These are phyloP conservation scores for Aureobasidium lini DNA, from an alignment of 2,329 filamentous ascomycete species.

Conservation along the genomic window DNA sequence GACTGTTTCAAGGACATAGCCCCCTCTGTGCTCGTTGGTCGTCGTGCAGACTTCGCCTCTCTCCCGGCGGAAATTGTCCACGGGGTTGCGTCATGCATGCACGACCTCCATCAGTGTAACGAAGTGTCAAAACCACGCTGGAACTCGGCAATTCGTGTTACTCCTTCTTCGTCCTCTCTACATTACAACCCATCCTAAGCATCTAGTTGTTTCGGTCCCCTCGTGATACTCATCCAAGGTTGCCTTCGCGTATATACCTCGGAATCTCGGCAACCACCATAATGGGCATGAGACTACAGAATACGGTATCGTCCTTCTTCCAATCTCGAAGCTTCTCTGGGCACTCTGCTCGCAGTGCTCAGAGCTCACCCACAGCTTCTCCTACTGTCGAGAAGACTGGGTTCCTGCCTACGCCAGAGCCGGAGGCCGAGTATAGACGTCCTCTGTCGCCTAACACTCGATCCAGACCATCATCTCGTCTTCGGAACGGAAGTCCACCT, in stretches of 20 bases:
- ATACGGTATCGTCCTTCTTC: not conserved
- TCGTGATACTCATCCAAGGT: not conserved
- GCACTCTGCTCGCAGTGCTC: not conserved
- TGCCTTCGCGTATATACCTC: not conserved
- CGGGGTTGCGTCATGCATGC: conserved; percentile 7
- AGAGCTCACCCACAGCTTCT: not conserved
- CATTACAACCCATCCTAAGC: not conserved
- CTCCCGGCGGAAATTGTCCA: not conserved
- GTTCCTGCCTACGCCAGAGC: not conserved
- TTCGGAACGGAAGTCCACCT: not conserved
- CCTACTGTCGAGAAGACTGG: not conserved
- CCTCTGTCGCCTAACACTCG: not conserved
- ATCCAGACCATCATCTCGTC: conserved; percentile 1
- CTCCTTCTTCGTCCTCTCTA: no score
- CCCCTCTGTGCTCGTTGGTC: conserved; percentile 8
- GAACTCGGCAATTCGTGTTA: not conserved
- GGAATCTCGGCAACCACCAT: not conserved
- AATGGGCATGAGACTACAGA: not conserved
- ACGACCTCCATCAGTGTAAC: not conserved
- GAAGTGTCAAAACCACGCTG: not conserved
- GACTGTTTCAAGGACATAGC: conserved; percentile 10
- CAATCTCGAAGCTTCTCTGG: not conserved
- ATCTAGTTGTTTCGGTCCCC: not conserved
- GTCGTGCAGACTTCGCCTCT: conserved; percentile 8
- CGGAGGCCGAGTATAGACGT: not conserved